phyloP scores from a whole-genome alignment of 1,284 basidiomycete genomes.

The Meira miltonrushii region DNA sequence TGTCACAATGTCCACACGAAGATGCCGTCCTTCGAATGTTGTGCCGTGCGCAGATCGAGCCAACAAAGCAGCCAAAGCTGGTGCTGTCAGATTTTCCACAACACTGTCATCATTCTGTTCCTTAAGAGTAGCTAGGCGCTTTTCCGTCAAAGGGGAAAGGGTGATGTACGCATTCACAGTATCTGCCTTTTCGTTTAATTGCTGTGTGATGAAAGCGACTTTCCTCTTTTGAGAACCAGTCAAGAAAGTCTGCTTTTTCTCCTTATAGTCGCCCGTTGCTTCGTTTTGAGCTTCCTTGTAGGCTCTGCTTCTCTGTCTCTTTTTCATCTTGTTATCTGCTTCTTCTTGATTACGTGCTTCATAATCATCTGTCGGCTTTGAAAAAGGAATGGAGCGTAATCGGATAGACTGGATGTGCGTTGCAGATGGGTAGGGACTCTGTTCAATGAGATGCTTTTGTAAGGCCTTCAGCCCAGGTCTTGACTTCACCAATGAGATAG shows the following conservation, averaged over 20 bases:
- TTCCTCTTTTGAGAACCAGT: constrained; percentile 83
- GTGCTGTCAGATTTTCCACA: constrained; percentile 20
- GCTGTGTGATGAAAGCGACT: constrained; percentile 86
- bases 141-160: constrained; percentile 16
- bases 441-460: constrained; percentile 48
- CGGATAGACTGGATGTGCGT: constrained; percentile 41
- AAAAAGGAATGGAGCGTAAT: constrained; percentile 51
- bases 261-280: constrained; percentile 29
- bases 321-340: constrained; percentile 48
- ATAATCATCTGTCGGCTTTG: constrained; percentile 45
- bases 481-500: constrained; percentile 53
- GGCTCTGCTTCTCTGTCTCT: constrained; percentile 56
- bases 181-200: constrained; percentile 54
- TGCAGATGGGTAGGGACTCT: constrained; percentile 36
- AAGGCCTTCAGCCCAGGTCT: constrained; percentile 45
- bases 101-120: neutral
- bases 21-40: constrained; percentile 64
- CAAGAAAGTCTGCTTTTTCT: constrained; percentile 59
- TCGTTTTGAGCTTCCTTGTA: constrained; percentile 37
- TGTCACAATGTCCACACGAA: constrained; percentile 44
- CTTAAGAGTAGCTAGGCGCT: neutral
- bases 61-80: constrained; percentile 64
- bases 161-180: constrained; percentile 48
- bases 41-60: constrained; percentile 67
- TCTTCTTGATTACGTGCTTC: constrained; percentile 44